Evolutionary conservation across 345 rosid species (phyloP).

Genomic region (Ailanthus altissimus): DNA sequence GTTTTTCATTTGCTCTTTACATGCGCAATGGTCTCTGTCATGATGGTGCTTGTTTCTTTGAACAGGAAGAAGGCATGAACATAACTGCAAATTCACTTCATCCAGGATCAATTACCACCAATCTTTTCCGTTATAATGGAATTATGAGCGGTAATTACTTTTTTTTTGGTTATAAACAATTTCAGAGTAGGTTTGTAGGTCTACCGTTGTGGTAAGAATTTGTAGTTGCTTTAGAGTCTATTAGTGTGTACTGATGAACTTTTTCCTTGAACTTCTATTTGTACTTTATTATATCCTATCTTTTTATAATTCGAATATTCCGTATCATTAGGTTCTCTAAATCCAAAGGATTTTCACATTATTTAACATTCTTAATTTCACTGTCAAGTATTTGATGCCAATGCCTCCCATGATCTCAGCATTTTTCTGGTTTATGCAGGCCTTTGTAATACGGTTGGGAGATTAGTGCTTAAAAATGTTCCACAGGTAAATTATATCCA

Average conservation of each 20-base stretch:
- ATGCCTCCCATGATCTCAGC: neutral
- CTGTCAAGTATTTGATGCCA: neutral
- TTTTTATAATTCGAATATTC: neutral
- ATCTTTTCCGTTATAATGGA: slow-evolving; percentile 55
- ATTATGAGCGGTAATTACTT: slow-evolving; percentile 39
- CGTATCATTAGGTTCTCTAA: neutral
- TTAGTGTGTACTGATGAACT: neutral
- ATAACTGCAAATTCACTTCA: slow-evolving; percentile 76
- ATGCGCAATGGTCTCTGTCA: neutral
- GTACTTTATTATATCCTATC: neutral
- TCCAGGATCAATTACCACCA: slow-evolving; percentile 70
- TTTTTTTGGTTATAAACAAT: slow-evolving; percentile 5
- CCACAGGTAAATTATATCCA: slow-evolving; percentile 43
- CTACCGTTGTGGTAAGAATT: neutral
- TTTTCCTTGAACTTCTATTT: neutral
- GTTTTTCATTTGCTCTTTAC: neutral
- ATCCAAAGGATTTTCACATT: neutral
- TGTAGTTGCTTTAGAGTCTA: neutral
- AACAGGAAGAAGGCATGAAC: slow-evolving; percentile 63
- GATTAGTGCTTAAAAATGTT: slow-evolving; percentile 41
- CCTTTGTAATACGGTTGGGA: slow-evolving; percentile 33
- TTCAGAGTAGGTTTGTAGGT: neutral
- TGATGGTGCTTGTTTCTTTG: slow-evolving; percentile 8
- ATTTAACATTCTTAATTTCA: neutral
- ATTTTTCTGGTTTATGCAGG: slow-evolving; percentile 37